These are phyloP conservation scores for Miscanthus sacchariflorus DNA, from an alignment of 202 grass and related monocot genomes.

Conservation along the genomic window DNA sequence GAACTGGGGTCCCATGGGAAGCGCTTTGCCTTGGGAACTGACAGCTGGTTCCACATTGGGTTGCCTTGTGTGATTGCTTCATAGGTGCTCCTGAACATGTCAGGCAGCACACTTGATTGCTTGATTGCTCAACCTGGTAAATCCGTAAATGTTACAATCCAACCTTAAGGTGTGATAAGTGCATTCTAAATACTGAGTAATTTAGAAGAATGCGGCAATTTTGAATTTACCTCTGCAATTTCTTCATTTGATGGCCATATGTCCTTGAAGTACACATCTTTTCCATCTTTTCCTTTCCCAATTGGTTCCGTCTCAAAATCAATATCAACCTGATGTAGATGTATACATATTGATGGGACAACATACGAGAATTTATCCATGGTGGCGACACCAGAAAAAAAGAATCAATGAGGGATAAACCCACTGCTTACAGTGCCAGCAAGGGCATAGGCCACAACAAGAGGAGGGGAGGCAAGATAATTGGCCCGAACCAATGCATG, in stretches of 20 bases:
- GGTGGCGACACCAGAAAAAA: not conserved
- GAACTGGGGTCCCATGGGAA: constrained; percentile 87
- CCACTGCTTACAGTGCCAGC: constrained; percentile 81
- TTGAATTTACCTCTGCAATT: constrained; percentile 61
- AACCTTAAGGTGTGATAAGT: not conserved
- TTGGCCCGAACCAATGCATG: constrained; percentile 89
- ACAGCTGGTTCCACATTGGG: constrained; percentile 83
- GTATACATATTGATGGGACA: not conserved
- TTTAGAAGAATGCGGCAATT: not conserved
- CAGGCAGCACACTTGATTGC: constrained; percentile 83
- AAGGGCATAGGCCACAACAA: constrained; percentile 94
- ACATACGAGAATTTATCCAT: constrained; percentile 6
- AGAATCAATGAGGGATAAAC: not conserved
- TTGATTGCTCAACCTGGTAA: constrained; percentile 85
- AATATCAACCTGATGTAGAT: constrained; percentile 66
- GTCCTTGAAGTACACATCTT: constrained; percentile 72
- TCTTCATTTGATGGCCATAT: constrained; percentile 93
- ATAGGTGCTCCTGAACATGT: constrained; percentile 94
- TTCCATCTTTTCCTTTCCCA: constrained; percentile 72
- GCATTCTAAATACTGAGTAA: not conserved
- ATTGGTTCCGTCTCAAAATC: constrained; percentile 77
- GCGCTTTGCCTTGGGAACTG: constrained; percentile 63
- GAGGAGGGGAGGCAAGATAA: constrained; percentile 87
- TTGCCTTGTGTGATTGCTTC: constrained; percentile 93
- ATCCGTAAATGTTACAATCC: constrained; percentile 18